Conservation (phyloP, 306 rosid genomes). For the Prunus dulcis region DNA sequence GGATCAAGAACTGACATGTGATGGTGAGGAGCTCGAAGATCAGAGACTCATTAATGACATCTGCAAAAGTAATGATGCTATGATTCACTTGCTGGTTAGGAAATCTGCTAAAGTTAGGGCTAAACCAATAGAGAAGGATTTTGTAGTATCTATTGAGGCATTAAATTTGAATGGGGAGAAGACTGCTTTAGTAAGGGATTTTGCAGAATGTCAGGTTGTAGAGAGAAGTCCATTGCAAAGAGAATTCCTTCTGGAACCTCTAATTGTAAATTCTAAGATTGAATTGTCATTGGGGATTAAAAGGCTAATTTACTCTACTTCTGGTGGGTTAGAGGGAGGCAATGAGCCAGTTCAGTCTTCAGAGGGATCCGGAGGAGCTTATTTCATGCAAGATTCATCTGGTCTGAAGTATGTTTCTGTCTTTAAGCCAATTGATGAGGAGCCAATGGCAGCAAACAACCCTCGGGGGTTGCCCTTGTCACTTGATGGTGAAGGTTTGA, state of each 20-base stretch:
- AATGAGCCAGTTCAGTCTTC: conserved; percentile 59
- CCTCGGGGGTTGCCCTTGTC: too few species aligned
- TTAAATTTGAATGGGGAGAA: conserved; percentile 21
- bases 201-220: conserved; percentile 25
- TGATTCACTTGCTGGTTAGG: conserved; percentile 59
- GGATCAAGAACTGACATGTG: conserved; percentile 59
- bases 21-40: conserved; percentile 74
- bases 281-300: conserved; percentile 38
- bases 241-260: conserved; percentile 58
- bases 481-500: too few species aligned
- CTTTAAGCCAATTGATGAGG: conserved; percentile 77
- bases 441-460: conserved; percentile 68
- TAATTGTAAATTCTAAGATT: conserved; percentile 34
- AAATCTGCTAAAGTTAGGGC: conserved; percentile 60
- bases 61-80: conserved; percentile 44
- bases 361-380: conserved; percentile 81
- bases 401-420: conserved; percentile 57
- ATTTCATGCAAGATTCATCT: conserved; percentile 66
- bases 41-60: conserved; percentile 69
- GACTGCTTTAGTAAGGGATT: conserved; percentile 11
- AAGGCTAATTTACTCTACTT: conserved; percentile 49
- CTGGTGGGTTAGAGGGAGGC: conserved; percentile 55
- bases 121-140: conserved; percentile 52
- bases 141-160: conserved; percentile 62
- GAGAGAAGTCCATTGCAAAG: conserved; percentile 25